These are phyloP conservation scores for Penicillium sp. DNA, from an alignment of 2,329 filamentous ascomycete genomes.

Conservation along the genomic window DNA sequence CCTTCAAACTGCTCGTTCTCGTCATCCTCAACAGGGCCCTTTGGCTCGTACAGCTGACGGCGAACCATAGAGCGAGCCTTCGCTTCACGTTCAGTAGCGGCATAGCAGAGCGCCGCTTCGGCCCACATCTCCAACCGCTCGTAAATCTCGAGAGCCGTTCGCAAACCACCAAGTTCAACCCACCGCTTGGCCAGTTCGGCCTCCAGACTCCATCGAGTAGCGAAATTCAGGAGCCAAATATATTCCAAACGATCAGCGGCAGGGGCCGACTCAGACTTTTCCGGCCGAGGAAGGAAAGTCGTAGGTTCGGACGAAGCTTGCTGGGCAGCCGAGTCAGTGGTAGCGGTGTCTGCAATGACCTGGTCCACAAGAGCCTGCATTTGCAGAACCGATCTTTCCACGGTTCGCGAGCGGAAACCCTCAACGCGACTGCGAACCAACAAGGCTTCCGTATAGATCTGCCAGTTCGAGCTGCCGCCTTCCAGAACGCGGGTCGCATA, in stretches of 20 bases:
- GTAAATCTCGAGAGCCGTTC: conserved; percentile 92
- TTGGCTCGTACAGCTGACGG: conserved; percentile 69
- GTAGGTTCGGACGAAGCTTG: conserved; percentile 49
- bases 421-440: conserved; percentile 87
- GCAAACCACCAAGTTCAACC: conserved; percentile 78
- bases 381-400: conserved; percentile 84
- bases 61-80: conserved; percentile 73
- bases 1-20: conserved; percentile 59
- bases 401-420: conserved; percentile 74
- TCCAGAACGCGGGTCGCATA: conserved; percentile 83
- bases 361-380: conserved; percentile 94
- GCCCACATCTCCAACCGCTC: conserved; percentile 90
- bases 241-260: conserved; percentile 72
- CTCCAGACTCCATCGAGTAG: conserved; percentile 88
- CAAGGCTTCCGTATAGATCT: conserved; percentile 90
- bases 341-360: conserved; percentile 75
- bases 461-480: conserved; percentile 92
- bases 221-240: conserved; percentile 75
- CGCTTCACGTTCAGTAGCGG: conserved; percentile 70
- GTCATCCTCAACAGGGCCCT: conserved; percentile 41
- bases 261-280: conserved; percentile 66
- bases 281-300: conserved; percentile 74
- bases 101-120: conserved; percentile 86
- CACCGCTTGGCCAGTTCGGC: conserved; percentile 89
- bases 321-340: conserved; percentile 33